phyloP scores from a whole-genome alignment of 768 basidiomycete genomes.

The Lentinula boryana region DNA sequence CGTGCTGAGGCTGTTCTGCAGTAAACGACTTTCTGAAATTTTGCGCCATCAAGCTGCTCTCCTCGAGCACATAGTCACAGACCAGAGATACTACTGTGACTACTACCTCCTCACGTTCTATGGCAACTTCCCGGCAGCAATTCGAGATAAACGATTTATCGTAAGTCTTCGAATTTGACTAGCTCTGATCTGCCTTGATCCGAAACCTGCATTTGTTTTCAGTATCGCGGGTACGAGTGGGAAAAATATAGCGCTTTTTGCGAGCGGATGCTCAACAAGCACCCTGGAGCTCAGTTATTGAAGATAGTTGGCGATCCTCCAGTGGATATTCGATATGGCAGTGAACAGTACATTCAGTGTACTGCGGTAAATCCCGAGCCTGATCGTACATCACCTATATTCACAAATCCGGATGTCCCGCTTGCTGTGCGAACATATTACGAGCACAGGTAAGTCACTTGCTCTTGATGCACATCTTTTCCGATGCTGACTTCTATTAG shows the following conservation, averaged over 20 bases:
- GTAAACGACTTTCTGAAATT: slow-evolving; percentile 79
- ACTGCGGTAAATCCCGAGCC: slow-evolving; percentile 83
- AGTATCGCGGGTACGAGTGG: slow-evolving; percentile 96
- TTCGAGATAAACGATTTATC: slow-evolving; percentile 87
- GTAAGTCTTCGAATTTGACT: slow-evolving; percentile 34
- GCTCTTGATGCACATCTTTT: background rate
- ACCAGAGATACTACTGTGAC: slow-evolving; percentile 83
- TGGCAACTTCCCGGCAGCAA: slow-evolving; percentile 82
- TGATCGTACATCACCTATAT: slow-evolving; percentile 68
- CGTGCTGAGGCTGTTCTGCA: slow-evolving; percentile 20
- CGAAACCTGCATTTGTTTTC: slow-evolving; percentile 3
- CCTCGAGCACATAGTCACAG: slow-evolving; percentile 77
- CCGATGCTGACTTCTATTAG: slow-evolving; percentile 28
- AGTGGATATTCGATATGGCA: slow-evolving; percentile 73
- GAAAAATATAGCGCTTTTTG: slow-evolving; percentile 89
- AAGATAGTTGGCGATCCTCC: slow-evolving; percentile 71
- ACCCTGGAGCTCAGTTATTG: slow-evolving; percentile 77
- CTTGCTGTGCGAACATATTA: slow-evolving; percentile 78
- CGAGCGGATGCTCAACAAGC: slow-evolving; percentile 88
- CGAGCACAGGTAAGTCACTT: slow-evolving; percentile 60
- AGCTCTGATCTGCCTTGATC: background rate
- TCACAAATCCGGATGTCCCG: slow-evolving; percentile 81
- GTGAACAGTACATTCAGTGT: slow-evolving; percentile 84
- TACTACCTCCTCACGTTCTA: slow-evolving; percentile 94
- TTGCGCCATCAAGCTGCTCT: slow-evolving; percentile 83